phyloP scores from a whole-genome alignment of 768 basidiomycete species.

The Lentinula aciculospora region DNA sequence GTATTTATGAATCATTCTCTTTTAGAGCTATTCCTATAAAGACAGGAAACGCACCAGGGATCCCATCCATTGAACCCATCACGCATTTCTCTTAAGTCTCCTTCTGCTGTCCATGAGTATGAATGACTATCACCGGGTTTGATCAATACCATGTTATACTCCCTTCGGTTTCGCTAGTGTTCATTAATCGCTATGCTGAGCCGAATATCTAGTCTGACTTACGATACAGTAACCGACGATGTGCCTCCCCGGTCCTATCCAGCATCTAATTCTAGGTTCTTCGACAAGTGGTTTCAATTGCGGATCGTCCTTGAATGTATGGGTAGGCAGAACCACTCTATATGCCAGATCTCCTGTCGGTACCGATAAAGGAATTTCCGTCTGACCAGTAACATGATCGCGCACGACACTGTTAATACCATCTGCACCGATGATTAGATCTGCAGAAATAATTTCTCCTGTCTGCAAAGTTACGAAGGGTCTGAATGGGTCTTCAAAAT shows the following conservation, averaged over 20 bases:
- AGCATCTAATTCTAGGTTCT: constrained; percentile 13
- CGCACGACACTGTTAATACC: constrained; percentile 45
- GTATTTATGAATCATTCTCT: too few relatives aligned
- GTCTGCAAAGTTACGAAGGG: constrained; percentile 26
- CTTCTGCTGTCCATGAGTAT: constrained; percentile 41
- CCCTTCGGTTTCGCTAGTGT: constrained; percentile 31
- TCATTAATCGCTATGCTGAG: too few relatives aligned
- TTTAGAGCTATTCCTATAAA: too few relatives aligned
- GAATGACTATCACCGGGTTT: constrained; percentile 33
- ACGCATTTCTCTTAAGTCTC: constrained; percentile 39
- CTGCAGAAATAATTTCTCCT: constrained; percentile 26
- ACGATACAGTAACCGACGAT: constrained; percentile 14
- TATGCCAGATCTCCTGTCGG: constrained; percentile 27
- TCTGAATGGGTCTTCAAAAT: constrained; percentile 13
- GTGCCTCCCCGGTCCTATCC: constrained; percentile 19
- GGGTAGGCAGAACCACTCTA: constrained; percentile 15
- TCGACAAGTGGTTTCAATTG: constrained; percentile 13
- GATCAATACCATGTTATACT: constrained; percentile 40
- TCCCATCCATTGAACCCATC: constrained; percentile 44
- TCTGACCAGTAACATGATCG: constrained; percentile 36
- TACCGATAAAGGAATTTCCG: constrained; percentile 20
- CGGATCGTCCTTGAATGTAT: constrained; percentile 12
- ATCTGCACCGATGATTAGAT: constrained; percentile 35
- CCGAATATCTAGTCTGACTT: background rate
- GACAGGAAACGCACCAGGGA: constrained; percentile 35